Conservation (phyloP, 1,139 yeast species). For the Taphrina wiesneri region DNA sequence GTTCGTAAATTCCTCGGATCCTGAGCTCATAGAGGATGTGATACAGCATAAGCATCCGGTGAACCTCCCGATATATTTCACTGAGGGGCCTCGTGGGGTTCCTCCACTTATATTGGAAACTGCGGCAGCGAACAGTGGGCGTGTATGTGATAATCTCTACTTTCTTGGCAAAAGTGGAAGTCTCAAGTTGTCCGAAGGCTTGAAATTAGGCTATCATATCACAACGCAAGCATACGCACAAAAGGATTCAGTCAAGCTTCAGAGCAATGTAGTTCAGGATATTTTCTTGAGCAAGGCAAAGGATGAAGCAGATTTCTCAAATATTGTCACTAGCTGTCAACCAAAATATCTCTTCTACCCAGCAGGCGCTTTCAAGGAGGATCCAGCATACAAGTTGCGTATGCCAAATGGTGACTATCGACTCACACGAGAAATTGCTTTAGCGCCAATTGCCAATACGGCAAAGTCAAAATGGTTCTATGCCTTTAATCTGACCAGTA, state of each 20-base stretch:
- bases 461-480: conserved; percentile 65
- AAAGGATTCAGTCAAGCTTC: not conserved
- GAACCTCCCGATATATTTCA: conserved; percentile 33
- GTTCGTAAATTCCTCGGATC: conserved; percentile 2
- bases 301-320: not conserved
- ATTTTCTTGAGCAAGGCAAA: not conserved
- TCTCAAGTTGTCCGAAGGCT: conserved; percentile 26
- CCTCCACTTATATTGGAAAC: conserved; percentile 15
- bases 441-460: conserved; percentile 58
- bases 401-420: conserved; percentile 31
- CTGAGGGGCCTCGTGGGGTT: conserved; percentile 29
- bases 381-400: conserved; percentile 1
- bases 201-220: conserved; percentile 11
- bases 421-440: conserved; percentile 63
- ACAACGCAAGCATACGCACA: conserved; percentile 24
- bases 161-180: conserved; percentile 29
- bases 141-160: conserved; percentile 35
- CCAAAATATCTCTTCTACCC: conserved; percentile 24
- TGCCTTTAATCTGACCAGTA: conserved; percentile 56
- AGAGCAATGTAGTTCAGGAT: not conserved
- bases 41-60: not conserved
- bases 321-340: conserved; percentile 17
- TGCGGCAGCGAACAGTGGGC: conserved; percentile 24
- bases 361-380: conserved; percentile 41
- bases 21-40: conserved; percentile 13